These are phyloP conservation scores for Incumbomyces delicatus DNA, from an alignment of 2,329 filamentous ascomycete genomes.

Conservation along the genomic window DNA sequence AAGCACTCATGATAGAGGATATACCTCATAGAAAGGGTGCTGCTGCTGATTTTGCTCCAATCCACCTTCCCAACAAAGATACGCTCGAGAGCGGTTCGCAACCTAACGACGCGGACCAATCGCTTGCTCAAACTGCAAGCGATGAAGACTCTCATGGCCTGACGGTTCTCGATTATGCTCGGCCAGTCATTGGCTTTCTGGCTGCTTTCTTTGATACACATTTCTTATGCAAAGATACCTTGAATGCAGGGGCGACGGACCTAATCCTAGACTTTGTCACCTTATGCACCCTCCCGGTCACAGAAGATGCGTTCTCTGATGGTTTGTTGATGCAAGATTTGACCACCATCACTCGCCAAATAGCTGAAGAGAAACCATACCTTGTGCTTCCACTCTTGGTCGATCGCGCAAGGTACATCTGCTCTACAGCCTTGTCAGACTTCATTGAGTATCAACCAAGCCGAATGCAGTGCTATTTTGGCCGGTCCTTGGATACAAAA, in stretches of 20 bases:
- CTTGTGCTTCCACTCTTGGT: constrained; percentile 74
- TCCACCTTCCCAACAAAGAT: constrained; percentile 28
- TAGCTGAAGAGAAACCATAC: constrained; percentile 72
- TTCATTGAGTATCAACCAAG: constrained; percentile 44
- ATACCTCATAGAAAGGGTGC: constrained; percentile 7
- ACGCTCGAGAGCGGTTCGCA: constrained; percentile 21
- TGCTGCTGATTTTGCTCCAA: constrained; percentile 9
- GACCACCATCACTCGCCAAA: constrained; percentile 61
- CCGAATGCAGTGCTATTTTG: constrained; percentile 54
- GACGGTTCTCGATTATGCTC: constrained; percentile 59
- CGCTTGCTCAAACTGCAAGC: constrained; percentile 35
- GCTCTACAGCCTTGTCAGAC: constrained; percentile 54
- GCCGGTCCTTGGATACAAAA: constrained; percentile 43
- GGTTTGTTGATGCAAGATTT: constrained; percentile 55
- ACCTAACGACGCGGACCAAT: constrained; percentile 10
- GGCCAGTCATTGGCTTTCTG: constrained; percentile 68
- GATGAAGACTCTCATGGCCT: constrained; percentile 43
- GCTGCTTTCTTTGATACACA: constrained; percentile 66
- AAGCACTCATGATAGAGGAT: constrained; percentile 16
- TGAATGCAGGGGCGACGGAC: constrained; percentile 64
- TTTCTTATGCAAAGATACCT: constrained; percentile 61
- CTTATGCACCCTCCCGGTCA: constrained; percentile 61
- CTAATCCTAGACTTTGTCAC: constrained; percentile 74
- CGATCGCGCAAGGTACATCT: constrained; percentile 58
- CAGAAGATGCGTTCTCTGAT: constrained; percentile 30